These are phyloP conservation scores for Chloris gayana DNA, from an alignment of 176 grass and related monocot genomes.

Conservation along the genomic window DNA sequence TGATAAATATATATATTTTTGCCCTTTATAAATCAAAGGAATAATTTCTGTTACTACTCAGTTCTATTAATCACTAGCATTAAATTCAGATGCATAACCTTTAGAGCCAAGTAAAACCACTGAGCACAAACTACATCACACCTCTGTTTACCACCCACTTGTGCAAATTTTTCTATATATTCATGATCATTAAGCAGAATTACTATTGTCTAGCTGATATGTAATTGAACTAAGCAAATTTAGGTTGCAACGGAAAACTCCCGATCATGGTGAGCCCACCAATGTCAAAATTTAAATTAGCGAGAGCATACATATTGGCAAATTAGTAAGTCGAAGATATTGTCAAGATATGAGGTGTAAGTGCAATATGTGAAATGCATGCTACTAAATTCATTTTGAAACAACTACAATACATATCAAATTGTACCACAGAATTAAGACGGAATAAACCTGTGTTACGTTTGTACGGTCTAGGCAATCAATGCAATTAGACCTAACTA, in stretches of 20 bases:
- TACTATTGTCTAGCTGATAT: slow-evolving; percentile 18
- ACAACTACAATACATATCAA: slow-evolving; percentile 4
- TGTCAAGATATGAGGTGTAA: neutral
- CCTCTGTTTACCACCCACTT: neutral
- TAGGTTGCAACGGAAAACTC: neutral
- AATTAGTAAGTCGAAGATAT: slow-evolving; percentile 1
- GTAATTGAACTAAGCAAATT: slow-evolving; percentile 5
- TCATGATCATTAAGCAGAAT: slow-evolving; percentile 18
- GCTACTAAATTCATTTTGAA: neutral
- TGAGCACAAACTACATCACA: slow-evolving; percentile 15
- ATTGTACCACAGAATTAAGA: slow-evolving; percentile 24
- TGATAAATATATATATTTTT: slow-evolving; percentile 2
- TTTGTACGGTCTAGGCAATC: slow-evolving; percentile 98
- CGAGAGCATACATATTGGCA: neutral
- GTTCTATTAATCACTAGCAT: neutral
- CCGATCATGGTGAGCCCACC: neutral
- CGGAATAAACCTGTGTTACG: slow-evolving; percentile 81
- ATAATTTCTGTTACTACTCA: slow-evolving; percentile 21
- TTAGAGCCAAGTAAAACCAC: neutral
- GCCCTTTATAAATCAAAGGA: slow-evolving; percentile 10
- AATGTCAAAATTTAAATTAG: slow-evolving; percentile 16
- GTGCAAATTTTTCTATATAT: slow-evolving; percentile 5
- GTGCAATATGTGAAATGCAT: neutral
- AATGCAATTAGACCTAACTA: slow-evolving; percentile 91
- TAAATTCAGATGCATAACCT: slow-evolving; percentile 14